phyloP scores from a whole-genome alignment of 257 asterid genomes.

The Cinchona pubescens region DNA sequence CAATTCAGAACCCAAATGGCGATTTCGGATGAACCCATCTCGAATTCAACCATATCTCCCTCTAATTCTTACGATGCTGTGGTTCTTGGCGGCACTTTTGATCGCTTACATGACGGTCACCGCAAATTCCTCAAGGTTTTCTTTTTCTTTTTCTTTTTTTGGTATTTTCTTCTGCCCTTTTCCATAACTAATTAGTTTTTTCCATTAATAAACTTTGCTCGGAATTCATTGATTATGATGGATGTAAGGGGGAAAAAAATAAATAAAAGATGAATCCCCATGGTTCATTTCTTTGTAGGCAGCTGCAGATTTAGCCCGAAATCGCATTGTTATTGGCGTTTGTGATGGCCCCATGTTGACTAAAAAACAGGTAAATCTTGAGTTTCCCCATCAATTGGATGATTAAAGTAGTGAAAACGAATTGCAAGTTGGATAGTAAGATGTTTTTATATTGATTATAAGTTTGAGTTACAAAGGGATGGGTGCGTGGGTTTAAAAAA shows the following conservation, averaged over 20 bases:
- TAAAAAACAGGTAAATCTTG: conserved; percentile 67
- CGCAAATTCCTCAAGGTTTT: conserved; percentile 82
- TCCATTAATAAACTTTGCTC: neutral
- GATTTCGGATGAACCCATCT: conserved; percentile 30
- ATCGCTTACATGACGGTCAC: conserved; percentile 92
- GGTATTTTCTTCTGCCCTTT: neutral
- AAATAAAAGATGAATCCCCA: too few relatives aligned
- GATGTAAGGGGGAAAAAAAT: too few relatives aligned
- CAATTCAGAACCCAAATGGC: conserved; percentile 27
- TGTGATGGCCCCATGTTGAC: conserved; percentile 88
- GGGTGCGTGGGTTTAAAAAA: too few relatives aligned
- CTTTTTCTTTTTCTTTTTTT: neutral
- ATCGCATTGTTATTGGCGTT: conserved; percentile 77
- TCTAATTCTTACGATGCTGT: conserved; percentile 66
- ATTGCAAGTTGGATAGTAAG: too few relatives aligned
- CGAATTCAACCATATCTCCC: conserved; percentile 33
- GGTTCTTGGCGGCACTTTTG: conserved; percentile 95
- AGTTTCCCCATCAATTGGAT: too few relatives aligned
- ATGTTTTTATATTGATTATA: too few relatives aligned
- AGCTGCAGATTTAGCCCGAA: conserved; percentile 60
- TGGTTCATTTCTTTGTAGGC: conserved; percentile 43
- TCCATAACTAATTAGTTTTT: neutral
- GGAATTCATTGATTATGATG: neutral
- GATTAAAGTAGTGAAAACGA: too few relatives aligned
- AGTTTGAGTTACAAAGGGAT: too few relatives aligned